Base-by-base conservation (phyloP, 2,329 filamentous ascomycete genomes). In the Calycina marina region DNA sequence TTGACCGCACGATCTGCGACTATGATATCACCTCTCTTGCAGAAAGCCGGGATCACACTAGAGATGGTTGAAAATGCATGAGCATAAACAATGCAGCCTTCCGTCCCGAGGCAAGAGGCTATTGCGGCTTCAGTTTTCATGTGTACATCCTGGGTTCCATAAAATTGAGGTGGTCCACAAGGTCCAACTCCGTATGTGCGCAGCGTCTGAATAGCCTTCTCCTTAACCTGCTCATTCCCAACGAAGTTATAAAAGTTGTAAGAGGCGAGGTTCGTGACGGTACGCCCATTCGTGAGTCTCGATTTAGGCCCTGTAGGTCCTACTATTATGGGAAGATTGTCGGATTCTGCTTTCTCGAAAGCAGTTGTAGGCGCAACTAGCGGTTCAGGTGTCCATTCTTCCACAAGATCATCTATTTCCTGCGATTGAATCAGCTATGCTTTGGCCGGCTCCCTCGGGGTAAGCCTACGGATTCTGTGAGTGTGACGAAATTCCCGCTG, bases 211-310 rank as follows among this genome's bases (percentile, higher is more conserved):
- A 98, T 85, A 1, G 88, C 90, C 56, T 93, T 92, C 47, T 94
- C 85, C 52, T 93, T 93, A 49, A 98, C 76, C 20, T 77, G 71
- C 40, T 96, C 88, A 54, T 93, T 94, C 32, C 74, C 73, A 42
- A 92, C 83, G 56, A 98, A 85, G 61, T 98, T 96, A 65, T 93
- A 96, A 58, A 90, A 93, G 57, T 98, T 98, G 61, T 85, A 90
- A 2, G 83, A 92, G 22, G 84, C 88, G 42, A 98, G 76, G 54
- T 98, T 98, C 36, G 72, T 84, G 14, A 94, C 90, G 12, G 81
- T 93, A 44, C 83, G 79, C 48, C 90, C 90, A 56, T 77, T 93
- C 29, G 75, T 66, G 34, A 98, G 71, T 56, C 90, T 94, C 30
- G 79, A 77, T 56, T 90, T 93, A 28, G 90, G 86, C 6, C 84